Evolutionary conservation across 768 basidiomycete species (phyloP).

Genomic region (Trametes gibbosa): DNA sequence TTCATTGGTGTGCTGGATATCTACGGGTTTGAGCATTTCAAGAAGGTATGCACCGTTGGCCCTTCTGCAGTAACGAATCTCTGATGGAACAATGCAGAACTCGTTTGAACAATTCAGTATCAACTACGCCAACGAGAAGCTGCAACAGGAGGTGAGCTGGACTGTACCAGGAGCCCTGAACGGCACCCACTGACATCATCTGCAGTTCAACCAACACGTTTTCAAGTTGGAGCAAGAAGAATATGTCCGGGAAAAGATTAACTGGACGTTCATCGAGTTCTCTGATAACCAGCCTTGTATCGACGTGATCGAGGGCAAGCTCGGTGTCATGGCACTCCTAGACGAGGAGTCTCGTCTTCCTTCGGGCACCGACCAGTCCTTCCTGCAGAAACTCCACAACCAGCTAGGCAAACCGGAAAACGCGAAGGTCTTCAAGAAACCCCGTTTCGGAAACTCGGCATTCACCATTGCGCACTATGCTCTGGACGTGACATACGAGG

Average conservation of each 20-base stretch:
- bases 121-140: slow-evolving; percentile 98
- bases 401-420: slow-evolving; percentile 85
- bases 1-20: slow-evolving; percentile 99
- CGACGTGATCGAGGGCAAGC: slow-evolving; percentile 95
- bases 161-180: background rate
- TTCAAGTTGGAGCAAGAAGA: slow-evolving; percentile 99
- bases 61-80: background rate
- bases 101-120: slow-evolving; percentile 99
- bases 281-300: slow-evolving; percentile 99
- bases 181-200: background rate
- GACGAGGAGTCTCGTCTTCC: slow-evolving; percentile 98
- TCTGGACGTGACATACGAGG: slow-evolving; percentile 96
- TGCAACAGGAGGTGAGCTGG: slow-evolving; percentile 88
- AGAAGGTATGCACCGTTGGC: slow-evolving; percentile 56
- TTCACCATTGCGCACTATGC: slow-evolving; percentile 99
- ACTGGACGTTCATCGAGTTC: slow-evolving; percentile 99
- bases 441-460: slow-evolving; percentile 94
- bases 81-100: slow-evolving; percentile 45
- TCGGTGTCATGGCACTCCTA: slow-evolving; percentile 90
- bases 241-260: slow-evolving; percentile 96
- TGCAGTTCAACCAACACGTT: slow-evolving; percentile 96
- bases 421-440: slow-evolving; percentile 94
- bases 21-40: slow-evolving; percentile 96
- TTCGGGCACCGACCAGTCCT: slow-evolving; percentile 86
- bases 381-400: slow-evolving; percentile 86